Percentiles rank a stretch among this genome's conserved stretches.
Evolutionary conservation across 2,329 filamentous ascomycete species (phyloP).

Genomic region (Bisporella sp.): DNA sequence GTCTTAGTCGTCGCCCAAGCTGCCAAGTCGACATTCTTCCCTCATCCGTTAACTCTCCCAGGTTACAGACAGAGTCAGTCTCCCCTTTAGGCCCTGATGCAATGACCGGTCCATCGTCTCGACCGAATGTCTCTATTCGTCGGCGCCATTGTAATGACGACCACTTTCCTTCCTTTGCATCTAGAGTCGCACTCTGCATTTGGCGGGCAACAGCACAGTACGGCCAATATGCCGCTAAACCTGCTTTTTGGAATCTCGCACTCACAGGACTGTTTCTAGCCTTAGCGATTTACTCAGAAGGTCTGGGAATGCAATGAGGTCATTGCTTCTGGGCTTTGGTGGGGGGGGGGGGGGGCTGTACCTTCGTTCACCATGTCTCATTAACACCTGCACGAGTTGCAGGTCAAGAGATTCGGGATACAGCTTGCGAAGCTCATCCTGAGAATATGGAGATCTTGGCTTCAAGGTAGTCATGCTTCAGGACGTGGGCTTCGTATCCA

Average conservation of each 20-base stretch:
- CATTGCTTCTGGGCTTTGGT: no score
- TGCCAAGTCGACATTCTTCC: slow-evolving; percentile 66
- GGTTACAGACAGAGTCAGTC: slow-evolving; percentile 75
- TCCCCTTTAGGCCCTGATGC: slow-evolving; percentile 61
- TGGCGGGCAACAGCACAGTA: slow-evolving; percentile 77
- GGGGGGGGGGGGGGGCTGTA: no score
- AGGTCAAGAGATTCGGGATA: slow-evolving; percentile 78
- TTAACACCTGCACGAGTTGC: slow-evolving; percentile 81
- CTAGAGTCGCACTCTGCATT: slow-evolving; percentile 55
- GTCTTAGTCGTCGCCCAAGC: slow-evolving; percentile 60
- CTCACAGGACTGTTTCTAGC: slow-evolving; percentile 60
- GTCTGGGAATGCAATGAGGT: no score
- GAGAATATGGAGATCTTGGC: slow-evolving; percentile 69
- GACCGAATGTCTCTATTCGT: slow-evolving; percentile 75
- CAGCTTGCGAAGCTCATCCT: slow-evolving; percentile 70
- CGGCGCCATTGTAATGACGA: slow-evolving; percentile 50
- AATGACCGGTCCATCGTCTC: slow-evolving; percentile 60
- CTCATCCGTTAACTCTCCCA: slow-evolving; percentile 68
- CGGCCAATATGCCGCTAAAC: slow-evolving; percentile 69
- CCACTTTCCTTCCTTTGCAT: slow-evolving; percentile 37
- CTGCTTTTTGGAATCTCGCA: slow-evolving; percentile 77
- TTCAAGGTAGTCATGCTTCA: slow-evolving; percentile 67
- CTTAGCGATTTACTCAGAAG: no score
- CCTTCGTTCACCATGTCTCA: slow-evolving; percentile 67
- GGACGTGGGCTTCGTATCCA: no score